These are phyloP conservation scores for Metschnikowia kunwiensis DNA, from an alignment of 805 yeast species.

Conservation along the genomic window DNA sequence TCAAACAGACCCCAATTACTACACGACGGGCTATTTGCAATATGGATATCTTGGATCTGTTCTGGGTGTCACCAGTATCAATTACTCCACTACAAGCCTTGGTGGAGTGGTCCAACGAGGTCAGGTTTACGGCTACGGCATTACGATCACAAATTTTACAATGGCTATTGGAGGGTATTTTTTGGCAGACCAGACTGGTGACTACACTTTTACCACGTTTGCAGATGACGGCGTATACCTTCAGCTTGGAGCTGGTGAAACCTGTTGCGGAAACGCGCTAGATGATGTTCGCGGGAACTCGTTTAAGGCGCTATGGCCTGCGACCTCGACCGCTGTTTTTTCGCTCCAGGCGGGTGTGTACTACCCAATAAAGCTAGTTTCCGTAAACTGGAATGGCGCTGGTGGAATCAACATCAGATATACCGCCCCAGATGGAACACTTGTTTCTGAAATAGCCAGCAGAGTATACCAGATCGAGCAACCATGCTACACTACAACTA, in stretches of 20 bases:
- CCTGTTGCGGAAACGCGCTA: conserved; percentile 12
- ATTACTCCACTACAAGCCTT: background rate
- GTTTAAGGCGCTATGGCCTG: conserved; percentile 5
- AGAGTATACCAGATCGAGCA: conserved; percentile 4
- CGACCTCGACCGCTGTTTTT: conserved; percentile 2
- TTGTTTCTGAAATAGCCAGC: conserved; percentile 7
- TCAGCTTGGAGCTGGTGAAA: conserved; percentile 11
- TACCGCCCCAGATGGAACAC: conserved; percentile 6
- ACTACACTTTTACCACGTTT: conserved; percentile 8
- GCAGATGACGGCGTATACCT: conserved; percentile 16
- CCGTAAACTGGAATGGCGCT: conserved; percentile 11
- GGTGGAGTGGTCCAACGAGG: background rate
- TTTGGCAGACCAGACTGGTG: conserved; percentile 6
- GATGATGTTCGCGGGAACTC: background rate
- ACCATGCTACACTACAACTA: background rate
- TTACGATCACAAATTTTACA: conserved; percentile 6
- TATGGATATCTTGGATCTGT: conserved; percentile 1
- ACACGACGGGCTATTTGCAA: conserved; percentile 4
- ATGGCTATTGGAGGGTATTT: conserved; percentile 12
- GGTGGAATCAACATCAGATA: conserved; percentile 5
- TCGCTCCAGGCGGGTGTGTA: conserved; percentile 7
- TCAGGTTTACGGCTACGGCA: conserved; percentile 1
- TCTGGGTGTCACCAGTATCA: conserved; percentile 4
- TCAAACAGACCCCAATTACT: conserved; percentile 5
- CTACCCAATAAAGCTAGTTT: conserved; percentile 13